These are phyloP conservation scores for Penicillium cosmopolitanum DNA, from an alignment of 495 filamentous ascomycete species.

Conservation along the genomic window DNA sequence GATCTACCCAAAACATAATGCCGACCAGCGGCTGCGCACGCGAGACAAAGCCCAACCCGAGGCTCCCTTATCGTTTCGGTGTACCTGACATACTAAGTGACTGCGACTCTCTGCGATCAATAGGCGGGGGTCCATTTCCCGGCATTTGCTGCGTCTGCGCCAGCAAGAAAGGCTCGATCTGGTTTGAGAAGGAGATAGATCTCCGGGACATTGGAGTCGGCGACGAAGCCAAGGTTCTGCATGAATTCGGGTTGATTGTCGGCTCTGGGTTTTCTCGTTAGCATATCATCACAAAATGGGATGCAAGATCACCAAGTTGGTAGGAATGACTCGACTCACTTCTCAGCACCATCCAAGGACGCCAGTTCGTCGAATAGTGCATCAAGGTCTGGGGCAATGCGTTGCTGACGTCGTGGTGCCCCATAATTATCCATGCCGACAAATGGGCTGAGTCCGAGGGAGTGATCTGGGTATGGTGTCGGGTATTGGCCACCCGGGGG, in stretches of 20 bases:
- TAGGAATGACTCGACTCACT: conserved; percentile 22
- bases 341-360: conserved; percentile 47
- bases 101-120: conserved; percentile 32
- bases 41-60: neutral
- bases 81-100: conserved; percentile 19
- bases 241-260: conserved; percentile 49
- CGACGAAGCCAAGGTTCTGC: conserved; percentile 48
- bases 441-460: conserved; percentile 32
- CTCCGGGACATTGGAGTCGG: conserved; percentile 41
- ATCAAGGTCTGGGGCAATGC: conserved; percentile 48
- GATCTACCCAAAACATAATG: neutral
- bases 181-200: conserved; percentile 42
- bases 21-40: conserved; percentile 19
- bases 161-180: conserved; percentile 44
- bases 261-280: conserved; percentile 23
- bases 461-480: conserved; percentile 35
- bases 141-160: conserved; percentile 40
- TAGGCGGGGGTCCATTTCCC: conserved; percentile 19
- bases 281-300: too few species aligned
- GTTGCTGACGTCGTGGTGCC: conserved; percentile 32
- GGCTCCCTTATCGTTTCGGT: conserved; percentile 25
- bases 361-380: conserved; percentile 49
- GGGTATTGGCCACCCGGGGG: conserved; percentile 33
- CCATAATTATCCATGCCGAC: conserved; percentile 42
- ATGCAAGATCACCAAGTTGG: too few species aligned